Percentiles rank a stretch among this genome's conserved stretches.
Conservation (phyloP, 306 rosid species). For the Crotalaria pallida region DNA sequence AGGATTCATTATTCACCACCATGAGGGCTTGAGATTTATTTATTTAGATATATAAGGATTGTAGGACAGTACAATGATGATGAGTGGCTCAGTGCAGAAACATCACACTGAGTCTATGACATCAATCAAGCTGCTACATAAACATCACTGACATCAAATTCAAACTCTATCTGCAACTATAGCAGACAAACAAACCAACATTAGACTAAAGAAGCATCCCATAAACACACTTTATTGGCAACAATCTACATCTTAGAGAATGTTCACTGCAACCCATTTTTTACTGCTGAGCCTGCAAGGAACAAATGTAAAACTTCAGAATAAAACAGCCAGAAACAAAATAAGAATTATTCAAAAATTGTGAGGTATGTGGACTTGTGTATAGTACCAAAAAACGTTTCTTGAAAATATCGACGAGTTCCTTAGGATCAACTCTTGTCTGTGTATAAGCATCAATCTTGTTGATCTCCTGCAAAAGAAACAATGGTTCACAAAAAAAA, state of each 20-base stretch:
- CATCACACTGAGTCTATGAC: background rate
- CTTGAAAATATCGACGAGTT: constrained; percentile 41
- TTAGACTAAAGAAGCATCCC: constrained; percentile 12
- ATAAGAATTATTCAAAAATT: constrained; percentile 1
- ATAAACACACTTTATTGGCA: background rate
- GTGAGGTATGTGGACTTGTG: background rate
- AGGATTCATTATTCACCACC: background rate
- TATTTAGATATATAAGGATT: background rate
- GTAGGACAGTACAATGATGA: background rate
- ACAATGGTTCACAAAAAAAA: background rate
- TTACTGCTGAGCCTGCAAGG: constrained; percentile 42
- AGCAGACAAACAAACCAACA: constrained; percentile 5
- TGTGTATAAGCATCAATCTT: constrained; percentile 57
- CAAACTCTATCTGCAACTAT: background rate
- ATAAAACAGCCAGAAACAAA: background rate
- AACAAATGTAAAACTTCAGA: background rate
- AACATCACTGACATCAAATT: background rate
- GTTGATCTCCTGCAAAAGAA: constrained; percentile 49
- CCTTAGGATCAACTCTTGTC: constrained; percentile 47
- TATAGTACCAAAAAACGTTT: constrained; percentile 45
- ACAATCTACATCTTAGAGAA: constrained; percentile 3
- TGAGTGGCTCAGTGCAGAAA: background rate
- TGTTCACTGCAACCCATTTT: background rate
- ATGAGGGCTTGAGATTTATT: background rate
- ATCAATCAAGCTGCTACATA: background rate